A percentile compares a stretch with the other conserved stretches of the same genome.
phyloP scores from a whole-genome alignment of 2,329 filamentous ascomycete species.

The Pseudocercospora cruenta region DNA sequence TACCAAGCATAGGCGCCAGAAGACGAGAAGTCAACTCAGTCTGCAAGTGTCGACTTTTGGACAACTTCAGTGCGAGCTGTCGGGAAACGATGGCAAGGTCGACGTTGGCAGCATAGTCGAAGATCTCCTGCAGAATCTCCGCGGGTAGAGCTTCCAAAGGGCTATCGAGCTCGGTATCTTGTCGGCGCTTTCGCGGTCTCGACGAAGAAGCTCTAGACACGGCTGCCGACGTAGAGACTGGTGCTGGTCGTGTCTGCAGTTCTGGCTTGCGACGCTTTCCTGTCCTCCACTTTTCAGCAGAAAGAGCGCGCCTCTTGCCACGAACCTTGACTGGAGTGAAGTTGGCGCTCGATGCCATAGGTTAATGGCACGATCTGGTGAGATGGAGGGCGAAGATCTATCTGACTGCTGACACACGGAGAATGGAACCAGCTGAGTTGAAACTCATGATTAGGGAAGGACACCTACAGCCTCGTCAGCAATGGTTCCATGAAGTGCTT shows the following conservation, averaged over 20 bases:
- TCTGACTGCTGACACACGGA: background rate
- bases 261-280: conserved; percentile 30
- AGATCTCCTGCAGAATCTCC: conserved; percentile 42
- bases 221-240: background rate
- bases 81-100: conserved; percentile 38
- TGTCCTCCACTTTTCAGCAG: conserved; percentile 34
- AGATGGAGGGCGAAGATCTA: background rate
- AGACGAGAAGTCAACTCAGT: conserved; percentile 32
- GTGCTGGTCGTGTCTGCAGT: conserved; percentile 18
- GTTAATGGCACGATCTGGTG: background rate
- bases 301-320: conserved; percentile 35
- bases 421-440: background rate
- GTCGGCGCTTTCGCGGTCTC: conserved; percentile 25
- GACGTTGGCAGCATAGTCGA: conserved; percentile 37
- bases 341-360: conserved; percentile 11
- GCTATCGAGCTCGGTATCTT: conserved; percentile 18
- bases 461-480: conserved; percentile 9
- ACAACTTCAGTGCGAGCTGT: conserved; percentile 35
- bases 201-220: background rate
- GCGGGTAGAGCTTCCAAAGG: conserved; percentile 40
- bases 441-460: background rate
- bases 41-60: conserved; percentile 35
- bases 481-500: background rate
- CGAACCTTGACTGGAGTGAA: conserved; percentile 39
- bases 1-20: conserved; percentile 27